Evolutionary conservation across 2,329 filamentous ascomycete genomes (phyloP), one percentile per base, ranked within the genome.

Genomic region (Lomentospora prolificans): DNA sequence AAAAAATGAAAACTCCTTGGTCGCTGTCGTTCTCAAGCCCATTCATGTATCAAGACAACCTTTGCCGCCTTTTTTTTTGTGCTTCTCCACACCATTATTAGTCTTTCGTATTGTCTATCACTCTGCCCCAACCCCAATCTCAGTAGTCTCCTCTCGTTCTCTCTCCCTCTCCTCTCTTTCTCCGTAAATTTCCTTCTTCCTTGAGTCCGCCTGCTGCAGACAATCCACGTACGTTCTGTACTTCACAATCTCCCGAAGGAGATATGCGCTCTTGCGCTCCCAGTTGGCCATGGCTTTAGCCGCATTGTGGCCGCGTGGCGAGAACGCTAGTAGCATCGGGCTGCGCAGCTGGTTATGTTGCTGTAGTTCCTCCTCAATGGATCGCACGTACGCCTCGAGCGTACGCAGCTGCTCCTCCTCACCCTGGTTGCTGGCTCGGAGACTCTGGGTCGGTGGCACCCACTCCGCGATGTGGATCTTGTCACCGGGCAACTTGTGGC

Each of bases 201-300:
- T 78, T 30, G 67, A 72, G 62, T 87, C 82, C 0, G 91, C 91
- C 36, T 82, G 80, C 57, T 84, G 78, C 53, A 99, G 73, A 31
- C 84, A 85, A 68, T 97, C 94, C 62, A 96, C 91, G 65, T 97
- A 99, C 0, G 91, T 97, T 58, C 87, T 79, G 72, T 96, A 97
- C 70, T 97, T 97, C 69, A 97, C 90, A 68, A 95, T 96, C 73
- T 99, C 94, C 33, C 89, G 79, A 10, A 97, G 77, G 41, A 99
- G 74, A 67, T 97, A 96, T 28, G 89, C 86, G 56, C 89, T 95
- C 74, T 97, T 97, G 65, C 87, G 85, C 75, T 99, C 91, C 92
- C 94, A 99, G 70, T 99, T 99, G 19, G 85, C 79, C 87, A 97
- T 92, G 14, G 92, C 90, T 70, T 87, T 91, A 59, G 75, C 76